A percentile compares a stretch with the other conserved stretches of the same genome.
Evolutionary conservation across 2,329 filamentous ascomycete species (phyloP).

Genomic region (Pyrenophora teres): DNA sequence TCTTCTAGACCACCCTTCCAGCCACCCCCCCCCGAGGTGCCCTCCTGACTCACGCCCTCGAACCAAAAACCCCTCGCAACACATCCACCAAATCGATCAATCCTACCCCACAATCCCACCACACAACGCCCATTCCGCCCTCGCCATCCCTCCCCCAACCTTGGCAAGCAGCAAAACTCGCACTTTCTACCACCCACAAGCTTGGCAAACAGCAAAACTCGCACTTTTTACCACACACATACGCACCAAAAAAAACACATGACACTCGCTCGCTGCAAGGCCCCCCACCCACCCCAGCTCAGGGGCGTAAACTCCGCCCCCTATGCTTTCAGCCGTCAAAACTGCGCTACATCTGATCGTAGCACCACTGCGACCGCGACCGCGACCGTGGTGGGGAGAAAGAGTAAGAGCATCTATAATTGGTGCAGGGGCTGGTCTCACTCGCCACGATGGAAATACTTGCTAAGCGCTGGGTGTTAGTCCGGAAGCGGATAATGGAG

Average conservation of each 20-base stretch:
- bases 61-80: no score
- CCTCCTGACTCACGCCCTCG: no score
- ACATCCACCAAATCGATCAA: no score
- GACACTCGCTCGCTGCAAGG: constrained; percentile 5
- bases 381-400: no score
- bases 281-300: not conserved
- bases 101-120: no score
- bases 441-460: constrained; percentile 4
- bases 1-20: no score
- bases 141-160: no score
- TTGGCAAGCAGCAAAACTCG: not conserved
- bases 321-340: not conserved
- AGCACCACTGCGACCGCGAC: not conserved
- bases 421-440: not conserved
- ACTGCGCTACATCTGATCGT: constrained; percentile 6
- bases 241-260: not conserved
- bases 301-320: constrained; percentile 1
- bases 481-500: not conserved
- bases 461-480: constrained; percentile 10
- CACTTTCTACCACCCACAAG: no score
- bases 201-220: no score
- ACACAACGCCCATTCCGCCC: not conserved
- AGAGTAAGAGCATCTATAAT: constrained; percentile 1
- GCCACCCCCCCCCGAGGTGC: no score
- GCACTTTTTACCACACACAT: not conserved